Conservation (phyloP, 2,329 filamentous ascomycete genomes). For the Trichoderma arundinaceum region DNA sequence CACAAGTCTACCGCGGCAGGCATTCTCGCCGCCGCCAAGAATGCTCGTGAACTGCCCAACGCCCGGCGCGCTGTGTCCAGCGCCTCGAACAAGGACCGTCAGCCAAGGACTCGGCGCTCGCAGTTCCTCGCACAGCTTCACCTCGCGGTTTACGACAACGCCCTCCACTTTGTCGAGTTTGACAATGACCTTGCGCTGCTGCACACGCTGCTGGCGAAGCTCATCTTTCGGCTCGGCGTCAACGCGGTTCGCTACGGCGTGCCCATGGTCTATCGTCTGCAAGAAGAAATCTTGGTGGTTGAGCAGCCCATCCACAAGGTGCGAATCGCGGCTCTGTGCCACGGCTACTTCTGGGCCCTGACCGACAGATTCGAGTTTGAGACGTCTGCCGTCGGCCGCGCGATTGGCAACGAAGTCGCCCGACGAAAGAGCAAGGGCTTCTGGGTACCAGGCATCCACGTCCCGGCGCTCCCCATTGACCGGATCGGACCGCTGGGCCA, state of each 20-base stretch:
- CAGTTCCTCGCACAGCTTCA: slow-evolving; percentile 83
- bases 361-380: slow-evolving; percentile 80
- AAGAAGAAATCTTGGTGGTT: slow-evolving; percentile 77
- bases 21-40: slow-evolving; percentile 41
- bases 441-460: slow-evolving; percentile 76
- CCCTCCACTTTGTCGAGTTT: slow-evolving; percentile 72
- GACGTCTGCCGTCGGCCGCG: slow-evolving; percentile 68
- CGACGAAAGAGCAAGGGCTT: slow-evolving; percentile 74
- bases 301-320: slow-evolving; percentile 74
- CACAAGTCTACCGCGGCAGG: slow-evolving; percentile 47
- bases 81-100: slow-evolving; percentile 65
- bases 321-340: slow-evolving; percentile 80
- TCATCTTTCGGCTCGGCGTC: slow-evolving; percentile 79
- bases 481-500: slow-evolving; percentile 62
- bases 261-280: slow-evolving; percentile 86
- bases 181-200: slow-evolving; percentile 78
- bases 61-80: slow-evolving; percentile 72
- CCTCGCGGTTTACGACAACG: slow-evolving; percentile 87
- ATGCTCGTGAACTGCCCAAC: slow-evolving; percentile 50
- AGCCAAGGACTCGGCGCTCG: slow-evolving; percentile 57
- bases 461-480: slow-evolving; percentile 71
- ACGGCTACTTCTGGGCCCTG: slow-evolving; percentile 86
- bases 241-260: slow-evolving; percentile 80
- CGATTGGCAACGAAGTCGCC: slow-evolving; percentile 76
- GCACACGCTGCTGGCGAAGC: slow-evolving; percentile 74